These are phyloP conservation scores for Vachellia pachyceras DNA, from an alignment of 306 rosid species.

Conservation along the genomic window DNA sequence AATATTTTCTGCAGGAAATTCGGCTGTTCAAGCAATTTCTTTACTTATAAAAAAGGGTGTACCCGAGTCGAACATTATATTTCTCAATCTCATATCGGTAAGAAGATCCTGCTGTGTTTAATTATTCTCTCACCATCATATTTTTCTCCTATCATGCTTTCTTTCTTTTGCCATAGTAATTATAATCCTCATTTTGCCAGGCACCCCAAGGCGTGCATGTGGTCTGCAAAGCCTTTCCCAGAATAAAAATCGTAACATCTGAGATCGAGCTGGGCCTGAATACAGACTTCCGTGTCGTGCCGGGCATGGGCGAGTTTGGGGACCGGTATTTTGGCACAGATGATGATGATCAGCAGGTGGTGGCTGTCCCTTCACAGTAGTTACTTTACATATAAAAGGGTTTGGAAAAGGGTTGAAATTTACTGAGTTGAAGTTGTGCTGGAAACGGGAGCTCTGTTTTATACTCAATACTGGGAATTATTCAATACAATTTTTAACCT, in stretches of 20 bases:
- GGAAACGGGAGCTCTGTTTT: slow-evolving; percentile 38
- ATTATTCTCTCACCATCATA: not conserved
- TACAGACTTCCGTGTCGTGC: slow-evolving; percentile 83
- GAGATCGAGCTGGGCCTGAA: slow-evolving; percentile 90
- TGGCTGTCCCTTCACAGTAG: slow-evolving; percentile 52
- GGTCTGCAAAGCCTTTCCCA: slow-evolving; percentile 92
- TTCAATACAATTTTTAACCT: slow-evolving; percentile 40
- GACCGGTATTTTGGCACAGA: slow-evolving; percentile 98
- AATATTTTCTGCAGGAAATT: slow-evolving; percentile 84
- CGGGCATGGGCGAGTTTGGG: slow-evolving; percentile 99
- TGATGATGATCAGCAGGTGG: slow-evolving; percentile 66
- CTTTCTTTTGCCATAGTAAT: slow-evolving; percentile 18
- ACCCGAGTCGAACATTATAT: slow-evolving; percentile 95
- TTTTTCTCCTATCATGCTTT: slow-evolving; percentile 7
- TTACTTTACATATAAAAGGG: slow-evolving; percentile 15
- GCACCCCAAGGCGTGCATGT: slow-evolving; percentile 96
- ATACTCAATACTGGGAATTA: slow-evolving; percentile 31
- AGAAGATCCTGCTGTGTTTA: slow-evolving; percentile 53
- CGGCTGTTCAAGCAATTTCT: slow-evolving; percentile 94
- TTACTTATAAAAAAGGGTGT: slow-evolving; percentile 84
- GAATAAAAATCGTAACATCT: slow-evolving; percentile 94
- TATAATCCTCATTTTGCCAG: slow-evolving; percentile 50
- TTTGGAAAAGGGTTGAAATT: slow-evolving; percentile 31
- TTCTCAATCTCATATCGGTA: slow-evolving; percentile 97
- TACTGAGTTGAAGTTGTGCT: slow-evolving; percentile 39